Base-by-base conservation (phyloP, 1,139 yeast genomes). In the Yamadazyma spencermartinsiae region DNA sequence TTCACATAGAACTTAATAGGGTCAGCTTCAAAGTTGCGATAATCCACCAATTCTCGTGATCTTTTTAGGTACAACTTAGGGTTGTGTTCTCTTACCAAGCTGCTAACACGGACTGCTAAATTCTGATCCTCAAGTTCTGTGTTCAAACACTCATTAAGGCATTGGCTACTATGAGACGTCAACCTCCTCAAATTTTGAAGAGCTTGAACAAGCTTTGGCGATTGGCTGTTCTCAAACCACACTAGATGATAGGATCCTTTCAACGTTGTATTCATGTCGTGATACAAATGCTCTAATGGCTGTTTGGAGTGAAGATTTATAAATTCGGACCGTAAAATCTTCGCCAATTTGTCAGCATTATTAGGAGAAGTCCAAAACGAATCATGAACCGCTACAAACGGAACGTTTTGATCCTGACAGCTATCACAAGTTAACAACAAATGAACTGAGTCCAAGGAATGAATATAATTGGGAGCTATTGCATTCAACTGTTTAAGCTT, bases 391-490 rank as follows among this genome's bases (percentile, higher is more conserved):
- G 74, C 60, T 1, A 60, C 69, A 52, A 71, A 69, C 6, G 61
- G 49, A 11, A 68, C 46, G 0, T 45, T 43, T 1, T 39, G 35
- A 4, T 42, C 27, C 12, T 43, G 31, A 3, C 66, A 61, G 3
- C 54, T 58, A 18, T 57, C 37, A 25, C 67, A 56, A 0, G 75
- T 67, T 65, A 69, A 60, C 24, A 58, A 45, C 61, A 71, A 56
- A 45, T 71, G 76, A 1, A 61, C 52, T 0, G 76, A 62, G 44
- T 71, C 76, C 11, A 71, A 42, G 3, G 75, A 69, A 47, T 72
- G 77, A 35, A 72, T 65, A 44, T 65, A 72, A 43, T 72, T 72
- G 2, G 77, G 76, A 0, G 76, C 74, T 6, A 72, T 56, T 3
- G 64, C 75, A 44, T 63, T 64, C 35, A 59, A 27, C 42, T 69